Evolutionary conservation across 108 stramenopile species (phyloP).

Genomic region (Ochromonas danica): DNA sequence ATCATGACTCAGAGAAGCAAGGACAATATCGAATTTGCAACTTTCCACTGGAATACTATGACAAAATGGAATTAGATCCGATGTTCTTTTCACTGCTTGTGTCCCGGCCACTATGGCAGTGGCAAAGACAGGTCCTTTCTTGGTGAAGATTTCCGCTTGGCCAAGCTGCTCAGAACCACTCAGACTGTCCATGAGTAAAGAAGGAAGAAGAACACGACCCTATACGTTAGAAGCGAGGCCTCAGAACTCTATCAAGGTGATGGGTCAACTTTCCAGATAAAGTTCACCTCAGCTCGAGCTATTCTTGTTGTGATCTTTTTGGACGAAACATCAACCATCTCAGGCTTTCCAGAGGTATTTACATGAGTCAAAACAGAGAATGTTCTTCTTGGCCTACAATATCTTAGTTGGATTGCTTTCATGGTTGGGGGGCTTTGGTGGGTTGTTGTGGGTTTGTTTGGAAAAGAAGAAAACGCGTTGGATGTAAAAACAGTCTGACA

Average conservation of each 20-base stretch:
- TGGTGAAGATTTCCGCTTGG: slow-evolving; percentile 39
- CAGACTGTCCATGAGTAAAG: background rate
- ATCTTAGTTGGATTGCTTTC: too few relatives aligned
- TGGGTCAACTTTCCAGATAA: background rate
- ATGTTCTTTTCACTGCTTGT: slow-evolving; percentile 54
- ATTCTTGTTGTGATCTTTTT: background rate
- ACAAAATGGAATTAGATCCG: slow-evolving; percentile 58
- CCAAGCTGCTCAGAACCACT: background rate
- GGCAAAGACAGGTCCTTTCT: slow-evolving; percentile 59
- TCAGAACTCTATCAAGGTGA: background rate
- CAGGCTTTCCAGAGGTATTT: background rate
- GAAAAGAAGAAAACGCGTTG: too few relatives aligned
- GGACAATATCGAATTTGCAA: slow-evolving; percentile 38
- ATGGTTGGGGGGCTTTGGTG: too few relatives aligned
- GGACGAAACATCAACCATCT: slow-evolving; percentile 20
- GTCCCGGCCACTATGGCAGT: slow-evolving; percentile 62
- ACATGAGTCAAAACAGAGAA: background rate
- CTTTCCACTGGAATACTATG: slow-evolving; percentile 55
- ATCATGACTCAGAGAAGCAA: too few relatives aligned
- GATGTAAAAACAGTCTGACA: too few relatives aligned
- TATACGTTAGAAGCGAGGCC: background rate
- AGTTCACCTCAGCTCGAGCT: background rate
- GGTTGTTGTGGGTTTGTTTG: too few relatives aligned
- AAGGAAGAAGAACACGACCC: background rate
- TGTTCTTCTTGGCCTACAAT: background rate